Percentiles rank a stretch among this genome's conserved stretches.
Conservation (phyloP, 2,329 filamentous ascomycete genomes). For the Metarhizium humberi region DNA sequence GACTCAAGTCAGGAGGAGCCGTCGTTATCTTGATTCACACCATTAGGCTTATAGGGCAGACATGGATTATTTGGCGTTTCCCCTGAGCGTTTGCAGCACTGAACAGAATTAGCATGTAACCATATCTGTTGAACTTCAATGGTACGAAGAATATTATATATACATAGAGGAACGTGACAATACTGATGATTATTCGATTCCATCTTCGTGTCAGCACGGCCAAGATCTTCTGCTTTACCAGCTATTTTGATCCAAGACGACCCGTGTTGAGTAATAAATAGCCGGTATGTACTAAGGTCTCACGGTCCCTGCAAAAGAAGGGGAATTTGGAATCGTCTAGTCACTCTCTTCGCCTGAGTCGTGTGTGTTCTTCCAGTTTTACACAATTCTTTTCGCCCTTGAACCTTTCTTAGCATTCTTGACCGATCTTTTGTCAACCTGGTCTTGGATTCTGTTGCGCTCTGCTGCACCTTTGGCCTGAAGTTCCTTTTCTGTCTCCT, state of each 20-base stretch:
- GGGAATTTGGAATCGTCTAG: slow-evolving; percentile 8
- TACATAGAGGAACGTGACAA: not conserved
- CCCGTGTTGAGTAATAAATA: not conserved
- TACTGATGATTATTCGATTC: not conserved
- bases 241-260: not conserved
- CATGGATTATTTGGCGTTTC: not conserved
- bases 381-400: slow-evolving; percentile 1
- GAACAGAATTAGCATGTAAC: not conserved
- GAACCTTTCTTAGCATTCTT: slow-evolving; percentile 38
- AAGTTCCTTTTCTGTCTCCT: slow-evolving; percentile 52
- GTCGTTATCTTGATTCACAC: not conserved
- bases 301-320: not conserved
- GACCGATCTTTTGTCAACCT: slow-evolving; percentile 65
- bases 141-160: not conserved
- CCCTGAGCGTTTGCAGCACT: not conserved
- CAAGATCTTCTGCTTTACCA: no score
- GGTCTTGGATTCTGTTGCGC: slow-evolving; percentile 64
- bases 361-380: slow-evolving; percentile 26
- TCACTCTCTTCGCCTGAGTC: slow-evolving; percentile 25
- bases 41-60: not conserved
- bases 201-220: not conserved
- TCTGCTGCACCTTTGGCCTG: slow-evolving; percentile 60
- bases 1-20: not conserved
- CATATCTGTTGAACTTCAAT: not conserved
- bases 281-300: not conserved